Evolutionary conservation across 1,284 basidiomycete species (phyloP).

Genomic region (Pseudozyma hubeiensis): DNA sequence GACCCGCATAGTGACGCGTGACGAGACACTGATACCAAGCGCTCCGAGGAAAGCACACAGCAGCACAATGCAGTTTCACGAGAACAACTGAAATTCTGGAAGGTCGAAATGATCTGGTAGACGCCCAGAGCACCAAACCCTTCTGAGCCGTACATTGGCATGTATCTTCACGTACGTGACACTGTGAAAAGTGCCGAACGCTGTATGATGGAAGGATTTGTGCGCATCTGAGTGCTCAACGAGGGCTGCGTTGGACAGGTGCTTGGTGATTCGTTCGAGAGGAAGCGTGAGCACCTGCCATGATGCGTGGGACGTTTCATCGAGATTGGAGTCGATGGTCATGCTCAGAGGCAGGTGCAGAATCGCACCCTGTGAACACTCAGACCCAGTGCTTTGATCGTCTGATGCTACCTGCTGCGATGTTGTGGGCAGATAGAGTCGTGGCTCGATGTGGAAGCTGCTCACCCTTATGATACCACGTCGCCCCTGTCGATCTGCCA

Average conservation of each 20-base stretch:
- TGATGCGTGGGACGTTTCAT: slow-evolving; percentile 22
- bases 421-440: slow-evolving; percentile 16
- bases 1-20: too few relatives aligned
- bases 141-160: slow-evolving; percentile 32
- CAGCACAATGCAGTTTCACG: neutral
- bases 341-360: slow-evolving; percentile 20
- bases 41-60: too few relatives aligned
- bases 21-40: too few relatives aligned
- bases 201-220: neutral
- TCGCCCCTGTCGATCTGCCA: slow-evolving; percentile 76
- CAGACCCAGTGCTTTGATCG: neutral
- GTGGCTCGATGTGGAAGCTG: slow-evolving; percentile 79
- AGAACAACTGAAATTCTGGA: slow-evolving; percentile 32
- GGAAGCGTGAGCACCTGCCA: slow-evolving; percentile 37
- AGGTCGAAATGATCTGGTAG: slow-evolving; percentile 30
- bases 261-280: slow-evolving; percentile 12
- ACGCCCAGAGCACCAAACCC: slow-evolving; percentile 28
- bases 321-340: slow-evolving; percentile 6
- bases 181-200: slow-evolving; percentile 20
- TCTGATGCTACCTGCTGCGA: slow-evolving; percentile 35
- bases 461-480: slow-evolving; percentile 78
- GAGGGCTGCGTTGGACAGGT: slow-evolving; percentile 11
- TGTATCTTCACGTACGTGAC: slow-evolving; percentile 21
- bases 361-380: neutral
- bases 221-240: neutral